Base-by-base conservation (phyloP, 2,329 filamentous ascomycete species). In the Mycosphaerella arachidis region DNA sequence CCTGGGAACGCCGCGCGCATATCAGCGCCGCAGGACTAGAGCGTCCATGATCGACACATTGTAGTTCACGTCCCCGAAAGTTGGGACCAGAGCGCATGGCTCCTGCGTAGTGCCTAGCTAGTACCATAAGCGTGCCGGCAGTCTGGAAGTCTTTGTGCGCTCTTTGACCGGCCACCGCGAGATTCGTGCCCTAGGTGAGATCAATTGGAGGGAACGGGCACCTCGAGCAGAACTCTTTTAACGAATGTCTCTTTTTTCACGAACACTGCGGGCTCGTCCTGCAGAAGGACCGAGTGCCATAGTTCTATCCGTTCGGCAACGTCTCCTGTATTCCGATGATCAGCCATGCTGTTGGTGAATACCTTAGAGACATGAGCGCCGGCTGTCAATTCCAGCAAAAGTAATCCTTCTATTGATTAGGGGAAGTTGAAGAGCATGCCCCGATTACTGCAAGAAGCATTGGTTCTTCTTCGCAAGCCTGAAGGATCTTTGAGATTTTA, bases 101-200 rank as follows among this genome's bases (percentile, higher is more conserved):
- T 50, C 43, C 54, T 56, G 54, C 43, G 30, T 56, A 18, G 54
- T 56, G n/a, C 54, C 54, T 56, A 43, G 54, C 54, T 56, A 56
- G 43, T 20, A 35, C 16, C 50, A n/a, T 16, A 43, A 43, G 40
- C n/a, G 40, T 35, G 13, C 30, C 29, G 53, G 35, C 53, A n/a
- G 53, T 55, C 40, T 30, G 46, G 18, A 4, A 7, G 29, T 30
- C 12, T 20, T 29, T 20, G 24, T 29, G 20, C 7, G 46, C 18
- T 12, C 5, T 35, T 35, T 8, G 12, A 12, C 7, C 31, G 4
- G 12, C 3, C 3, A 35, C 30, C 31, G 54, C 54, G 33, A 56
- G 43, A 30, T 20, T 35, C 33, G 29, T 56, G 54, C 54, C 43
- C 43, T 20, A 4, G 13, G 27, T 33, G n/a, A 52, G 30, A 30